Percentiles rank a stretch among this genome's conserved stretches.
Evolutionary conservation across 495 filamentous ascomycete genomes (phyloP).

Genomic region (Aspergillus leporis): DNA sequence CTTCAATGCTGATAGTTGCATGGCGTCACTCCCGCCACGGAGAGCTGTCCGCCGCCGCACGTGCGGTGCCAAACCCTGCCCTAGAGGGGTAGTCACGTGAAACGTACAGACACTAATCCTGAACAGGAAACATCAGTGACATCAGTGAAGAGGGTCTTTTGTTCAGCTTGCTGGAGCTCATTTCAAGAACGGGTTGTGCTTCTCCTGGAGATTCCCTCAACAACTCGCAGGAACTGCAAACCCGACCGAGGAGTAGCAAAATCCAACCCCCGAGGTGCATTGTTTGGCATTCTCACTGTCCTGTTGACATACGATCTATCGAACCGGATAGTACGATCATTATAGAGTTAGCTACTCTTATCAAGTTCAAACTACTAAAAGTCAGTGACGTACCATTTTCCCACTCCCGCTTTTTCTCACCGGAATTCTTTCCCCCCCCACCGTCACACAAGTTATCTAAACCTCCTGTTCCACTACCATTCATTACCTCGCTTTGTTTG

Average conservation of each 20-base stretch:
- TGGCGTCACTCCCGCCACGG: neutral
- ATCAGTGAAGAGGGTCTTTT: constrained; percentile 13
- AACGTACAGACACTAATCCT: constrained; percentile 12
- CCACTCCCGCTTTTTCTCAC: constrained; percentile 50
- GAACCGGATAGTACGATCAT: neutral
- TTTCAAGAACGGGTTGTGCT: neutral
- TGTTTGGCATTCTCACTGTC: neutral
- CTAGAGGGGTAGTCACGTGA: constrained; percentile 19
- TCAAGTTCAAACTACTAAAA: too few species aligned
- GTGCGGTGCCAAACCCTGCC: constrained; percentile 12
- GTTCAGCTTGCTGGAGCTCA: neutral
- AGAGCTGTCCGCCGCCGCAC: neutral
- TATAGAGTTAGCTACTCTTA: neutral
- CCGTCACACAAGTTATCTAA: constrained; percentile 18
- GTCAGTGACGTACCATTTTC: constrained; percentile 39
- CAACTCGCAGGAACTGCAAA: neutral
- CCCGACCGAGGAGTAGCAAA: too few species aligned
- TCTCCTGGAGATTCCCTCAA: neutral
- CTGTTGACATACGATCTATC: too few species aligned
- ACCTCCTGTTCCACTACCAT: neutral
- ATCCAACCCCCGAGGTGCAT: neutral
- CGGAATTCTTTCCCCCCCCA: constrained; percentile 37
- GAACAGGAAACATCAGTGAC: constrained; percentile 18
- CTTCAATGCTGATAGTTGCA: neutral
- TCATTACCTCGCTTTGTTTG: constrained; percentile 10